phyloP scores from a whole-genome alignment of 2,329 filamentous ascomycete species.

The Berkeleyomyces basicola region DNA sequence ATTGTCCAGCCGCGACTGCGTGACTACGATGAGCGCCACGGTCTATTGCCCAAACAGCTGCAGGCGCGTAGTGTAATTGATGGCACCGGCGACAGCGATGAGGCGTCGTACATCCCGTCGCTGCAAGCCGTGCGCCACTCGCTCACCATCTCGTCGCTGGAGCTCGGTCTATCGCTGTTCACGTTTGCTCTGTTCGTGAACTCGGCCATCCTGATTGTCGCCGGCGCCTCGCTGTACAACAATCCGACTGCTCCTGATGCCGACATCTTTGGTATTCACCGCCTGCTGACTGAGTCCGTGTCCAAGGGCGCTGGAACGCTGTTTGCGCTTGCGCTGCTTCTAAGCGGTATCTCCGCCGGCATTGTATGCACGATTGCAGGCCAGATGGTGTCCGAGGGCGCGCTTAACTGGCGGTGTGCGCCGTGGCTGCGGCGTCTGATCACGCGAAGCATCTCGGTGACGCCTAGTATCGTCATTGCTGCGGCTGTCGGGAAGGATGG shows the following conservation, averaged over 20 bases:
- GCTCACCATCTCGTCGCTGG: conserved; percentile 55
- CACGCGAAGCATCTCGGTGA: conserved; percentile 65
- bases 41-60: conserved; percentile 27
- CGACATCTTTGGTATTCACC: conserved; percentile 71
- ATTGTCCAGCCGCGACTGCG: conserved; percentile 50
- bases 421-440: conserved; percentile 68
- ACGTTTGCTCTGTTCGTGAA: conserved; percentile 78
- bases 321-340: conserved; percentile 67
- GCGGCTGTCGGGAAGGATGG: conserved; percentile 57
- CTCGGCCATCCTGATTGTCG: conserved; percentile 64
- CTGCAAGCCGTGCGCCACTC: conserved; percentile 56
- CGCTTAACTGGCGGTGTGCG: conserved; percentile 53
- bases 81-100: conserved; percentile 23
- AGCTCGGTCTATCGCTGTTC: conserved; percentile 56
- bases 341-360: conserved; percentile 66
- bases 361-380: conserved; percentile 82
- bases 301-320: conserved; percentile 62
- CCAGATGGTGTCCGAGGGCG: conserved; percentile 77
- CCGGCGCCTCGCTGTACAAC: conserved; percentile 58
- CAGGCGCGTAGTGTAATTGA: conserved; percentile 5
- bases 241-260: conserved; percentile 45
- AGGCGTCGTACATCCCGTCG: conserved; percentile 52
- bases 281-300: conserved; percentile 50
- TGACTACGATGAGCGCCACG: conserved; percentile 43
- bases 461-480: conserved; percentile 68